Base-by-base conservation (phyloP, 495 filamentous ascomycete species). In the Thermothielavioides terrestris region DNA sequence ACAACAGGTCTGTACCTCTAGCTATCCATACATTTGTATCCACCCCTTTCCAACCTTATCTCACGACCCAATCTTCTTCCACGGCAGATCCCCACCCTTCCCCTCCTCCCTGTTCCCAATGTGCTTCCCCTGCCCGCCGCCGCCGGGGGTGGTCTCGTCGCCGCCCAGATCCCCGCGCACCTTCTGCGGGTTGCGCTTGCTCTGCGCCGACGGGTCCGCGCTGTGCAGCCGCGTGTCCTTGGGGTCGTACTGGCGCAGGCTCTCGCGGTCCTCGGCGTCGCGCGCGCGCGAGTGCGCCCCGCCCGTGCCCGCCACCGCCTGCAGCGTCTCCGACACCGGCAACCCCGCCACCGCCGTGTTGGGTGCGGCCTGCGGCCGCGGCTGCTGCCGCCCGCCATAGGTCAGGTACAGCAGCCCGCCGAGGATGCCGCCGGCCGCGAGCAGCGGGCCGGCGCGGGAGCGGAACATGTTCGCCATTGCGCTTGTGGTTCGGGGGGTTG, bases 341-440 rank as follows among this genome's bases (percentile, higher is more conserved):
- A 20, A 1, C 8, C 18, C 26, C 10, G 43, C 18, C 6, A 12
- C 4, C 17, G 18, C 17, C 3, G 30, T 17, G 26, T 55, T 26
- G 8, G 26, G 40, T 31, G 27, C 23, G 6, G 56, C 38, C 1
- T 40, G 44, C 20, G 50, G 40, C 27, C 50, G 51, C 11, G 62
- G 59, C 46, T 64, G 59, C 37, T 52, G 48, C 11, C 26, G 30
- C n/a, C 50, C 61, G 30, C 61, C 61, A 14, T 40, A 48, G 18
- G 61, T 64, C n/a, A 34, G 28, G 46, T 48, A 64, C 8, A 46
- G 44, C n/a, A 62, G 40, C 20, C 54, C 40, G 34, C 44, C 42
- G 32, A 50, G 47, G 42, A 64, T 3, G 31, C 26, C 59, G 3
- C 31, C 38, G 1, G 38, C 51, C 23, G 53, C 31, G 35, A 50